Base-by-base conservation (phyloP, 2,329 filamentous ascomycete genomes). In the Arthrobotrys sphaeroides region DNA sequence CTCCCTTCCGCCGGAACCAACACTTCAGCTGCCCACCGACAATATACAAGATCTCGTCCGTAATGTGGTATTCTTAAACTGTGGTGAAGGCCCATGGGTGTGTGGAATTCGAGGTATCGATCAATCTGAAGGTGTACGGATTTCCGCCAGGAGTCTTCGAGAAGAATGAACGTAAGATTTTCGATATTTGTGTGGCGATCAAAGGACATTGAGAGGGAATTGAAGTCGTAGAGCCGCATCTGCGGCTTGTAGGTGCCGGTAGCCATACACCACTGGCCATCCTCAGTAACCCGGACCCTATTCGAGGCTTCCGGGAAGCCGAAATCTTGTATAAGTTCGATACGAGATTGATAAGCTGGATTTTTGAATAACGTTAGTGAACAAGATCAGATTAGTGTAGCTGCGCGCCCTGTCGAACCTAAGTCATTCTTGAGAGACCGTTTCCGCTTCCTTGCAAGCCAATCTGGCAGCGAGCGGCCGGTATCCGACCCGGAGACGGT, bases 191-290 rank as follows among this genome's bases (percentile, higher is more conserved):
- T 99, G 83, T 99, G 95, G 66, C 95, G 90, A 33, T 93, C 89
- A 83, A 91, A 99, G 6, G 94, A 97, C n/a, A 99, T 87, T 7
- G 94, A 94, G 20, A 98, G 87, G 81, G 98, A 93, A 38, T 94
- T 91, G 4, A 98, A 88, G 81, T 96, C 93, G 83, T 99, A 96
- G n/a, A 92, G 91, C 81, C 98, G 95, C 73, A 98, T 96, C 82
- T 96, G 92, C 0, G 91, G 90, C 81, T 91, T 88, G 82, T 89
- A 90, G 31, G 88, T 90, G 78, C 88, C 87, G 61, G 94, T 96
- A 80, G 92, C 96, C 92, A 97, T 95, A 42, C 95, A 89, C 94
- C 95, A 99, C 81, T 98, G 90, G 55, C 94, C 94, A 87, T 99
- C 95, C 72, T 97, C 94, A 80, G 92, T 97, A 77, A 95, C 88